Conservation (phyloP, 2,329 filamentous ascomycete genomes). For the Aspergillus novofumigatus region DNA sequence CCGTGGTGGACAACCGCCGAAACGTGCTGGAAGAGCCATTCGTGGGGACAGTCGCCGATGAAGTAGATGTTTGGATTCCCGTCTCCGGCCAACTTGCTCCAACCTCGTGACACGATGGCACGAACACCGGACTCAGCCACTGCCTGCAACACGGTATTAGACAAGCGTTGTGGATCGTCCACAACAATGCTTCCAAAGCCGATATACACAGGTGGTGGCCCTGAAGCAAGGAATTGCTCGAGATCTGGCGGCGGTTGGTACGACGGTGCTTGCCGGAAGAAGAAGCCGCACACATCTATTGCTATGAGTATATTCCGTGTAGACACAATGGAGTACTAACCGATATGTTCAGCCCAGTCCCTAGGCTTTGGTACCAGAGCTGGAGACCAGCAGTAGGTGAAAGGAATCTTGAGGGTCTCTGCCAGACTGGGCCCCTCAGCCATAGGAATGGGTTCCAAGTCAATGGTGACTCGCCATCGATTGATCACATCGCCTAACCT, state of each 20-base stretch:
- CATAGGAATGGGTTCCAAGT: constrained; percentile 37
- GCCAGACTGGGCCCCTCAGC: constrained; percentile 36
- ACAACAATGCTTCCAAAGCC: constrained; percentile 57
- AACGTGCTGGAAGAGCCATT: constrained; percentile 57
- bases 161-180: constrained; percentile 46
- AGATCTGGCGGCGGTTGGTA: constrained; percentile 41
- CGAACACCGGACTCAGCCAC: constrained; percentile 45
- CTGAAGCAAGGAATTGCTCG: constrained; percentile 42
- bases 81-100: constrained; percentile 45
- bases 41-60: constrained; percentile 54
- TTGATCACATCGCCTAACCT: constrained; percentile 47
- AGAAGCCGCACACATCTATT: constrained; percentile 44
- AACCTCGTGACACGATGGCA: constrained; percentile 53
- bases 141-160: constrained; percentile 46
- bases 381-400: constrained; percentile 47
- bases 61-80: constrained; percentile 42
- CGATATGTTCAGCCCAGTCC: constrained; percentile 39
- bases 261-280: constrained; percentile 36
- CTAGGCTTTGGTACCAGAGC: constrained; percentile 37
- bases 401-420: constrained; percentile 37
- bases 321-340: constrained; percentile 9
- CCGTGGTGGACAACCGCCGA: constrained; percentile 56
- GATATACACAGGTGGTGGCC: constrained; percentile 51
- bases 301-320: neutral
- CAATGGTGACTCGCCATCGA: constrained; percentile 36